phyloP scores from a whole-genome alignment of 345 rosid species.

The Firmiana major region DNA sequence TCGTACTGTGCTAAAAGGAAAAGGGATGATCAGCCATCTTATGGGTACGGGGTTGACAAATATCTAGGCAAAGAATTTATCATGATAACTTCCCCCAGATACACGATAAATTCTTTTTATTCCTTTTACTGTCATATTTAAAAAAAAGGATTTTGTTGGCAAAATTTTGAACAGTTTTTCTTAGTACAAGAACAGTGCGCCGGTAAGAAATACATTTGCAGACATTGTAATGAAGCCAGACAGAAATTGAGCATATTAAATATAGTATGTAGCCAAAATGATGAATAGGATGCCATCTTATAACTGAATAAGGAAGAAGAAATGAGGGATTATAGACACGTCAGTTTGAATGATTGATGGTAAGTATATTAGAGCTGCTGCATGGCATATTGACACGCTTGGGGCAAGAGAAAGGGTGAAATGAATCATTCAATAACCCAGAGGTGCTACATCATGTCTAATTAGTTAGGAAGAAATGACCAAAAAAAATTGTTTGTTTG shows the following conservation, averaged over 20 bases:
- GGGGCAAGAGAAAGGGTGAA: background rate
- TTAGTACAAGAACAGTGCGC: background rate
- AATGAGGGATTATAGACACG: background rate
- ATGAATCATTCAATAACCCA: background rate
- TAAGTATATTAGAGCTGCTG: background rate
- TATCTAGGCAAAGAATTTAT: background rate
- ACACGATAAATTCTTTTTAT: background rate
- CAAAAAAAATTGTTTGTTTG: background rate
- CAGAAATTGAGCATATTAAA: background rate
- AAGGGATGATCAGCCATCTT: too few relatives aligned
- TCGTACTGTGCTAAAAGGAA: too few relatives aligned
- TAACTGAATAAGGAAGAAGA: background rate
- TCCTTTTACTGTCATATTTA: background rate
- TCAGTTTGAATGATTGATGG: background rate
- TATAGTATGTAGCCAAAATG: background rate
- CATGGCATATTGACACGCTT: background rate
- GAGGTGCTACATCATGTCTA: background rate
- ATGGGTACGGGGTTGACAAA: too few relatives aligned
- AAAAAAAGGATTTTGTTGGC: background rate
- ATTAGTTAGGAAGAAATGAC: background rate
- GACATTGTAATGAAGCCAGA: background rate
- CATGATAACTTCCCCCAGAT: background rate
- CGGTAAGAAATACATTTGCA: background rate
- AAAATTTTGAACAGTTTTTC: background rate
- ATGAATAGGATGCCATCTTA: background rate